phyloP scores from a whole-genome alignment of 805 yeast species.

The Yarrowia osloensis region DNA sequence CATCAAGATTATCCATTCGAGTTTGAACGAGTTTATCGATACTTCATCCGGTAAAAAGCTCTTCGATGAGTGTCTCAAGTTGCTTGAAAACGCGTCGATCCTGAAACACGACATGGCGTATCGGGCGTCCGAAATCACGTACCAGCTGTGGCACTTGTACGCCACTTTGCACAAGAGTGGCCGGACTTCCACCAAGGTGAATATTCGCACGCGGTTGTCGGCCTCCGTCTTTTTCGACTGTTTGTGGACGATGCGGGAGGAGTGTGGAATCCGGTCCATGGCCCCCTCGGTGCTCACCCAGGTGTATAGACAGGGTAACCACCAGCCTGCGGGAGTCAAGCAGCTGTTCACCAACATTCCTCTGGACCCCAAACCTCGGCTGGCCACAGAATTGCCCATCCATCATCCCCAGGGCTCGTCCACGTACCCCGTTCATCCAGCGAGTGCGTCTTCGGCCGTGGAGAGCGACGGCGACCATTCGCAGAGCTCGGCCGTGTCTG shows the following conservation, averaged over 20 bases:
- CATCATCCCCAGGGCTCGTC: conserved; percentile 20
- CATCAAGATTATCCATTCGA: conserved; percentile 75
- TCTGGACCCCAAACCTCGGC: conserved; percentile 16
- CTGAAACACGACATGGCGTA: conserved; percentile 90
- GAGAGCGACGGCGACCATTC: conserved; percentile 8
- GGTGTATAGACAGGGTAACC: conserved; percentile 15
- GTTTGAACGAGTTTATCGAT: conserved; percentile 67
- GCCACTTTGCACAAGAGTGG: conserved; percentile 53
- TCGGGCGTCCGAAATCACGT: conserved; percentile 90
- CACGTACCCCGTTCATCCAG: not conserved
- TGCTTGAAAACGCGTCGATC: conserved; percentile 78
- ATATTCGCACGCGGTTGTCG: conserved; percentile 79
- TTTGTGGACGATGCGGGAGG: conserved; percentile 77
- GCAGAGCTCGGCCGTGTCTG: not conserved
- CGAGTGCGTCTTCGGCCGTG: conserved; percentile 1
- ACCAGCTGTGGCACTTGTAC: conserved; percentile 88
- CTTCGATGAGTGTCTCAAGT: conserved; percentile 40
- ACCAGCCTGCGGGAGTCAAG: conserved; percentile 2
- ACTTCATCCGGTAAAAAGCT: conserved; percentile 68
- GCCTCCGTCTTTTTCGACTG: conserved; percentile 93
- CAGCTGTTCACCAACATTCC: conserved; percentile 29
- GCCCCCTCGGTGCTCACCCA: conserved; percentile 43
- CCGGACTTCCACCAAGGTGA: conserved; percentile 35
- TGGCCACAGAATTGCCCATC: conserved; percentile 16
- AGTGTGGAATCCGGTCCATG: conserved; percentile 68